These are phyloP conservation scores for Vigna hirtella DNA, from an alignment of 306 rosid genomes.

Conservation along the genomic window DNA sequence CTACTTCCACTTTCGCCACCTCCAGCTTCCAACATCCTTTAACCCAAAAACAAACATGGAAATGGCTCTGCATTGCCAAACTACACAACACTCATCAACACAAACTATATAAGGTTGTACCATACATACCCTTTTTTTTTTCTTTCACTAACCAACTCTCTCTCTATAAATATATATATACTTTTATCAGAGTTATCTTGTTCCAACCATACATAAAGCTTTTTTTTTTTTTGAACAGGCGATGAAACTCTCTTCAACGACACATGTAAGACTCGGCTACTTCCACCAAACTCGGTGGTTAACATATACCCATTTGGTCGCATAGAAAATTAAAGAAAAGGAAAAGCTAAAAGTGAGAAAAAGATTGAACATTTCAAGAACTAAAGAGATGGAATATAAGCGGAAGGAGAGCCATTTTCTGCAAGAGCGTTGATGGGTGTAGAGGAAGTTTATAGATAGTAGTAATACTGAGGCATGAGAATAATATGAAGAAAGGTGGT, in stretches of 20 bases:
- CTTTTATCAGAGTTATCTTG: background rate
- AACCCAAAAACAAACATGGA: conserved; percentile 78
- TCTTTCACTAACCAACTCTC: background rate
- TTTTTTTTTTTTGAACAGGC: no score
- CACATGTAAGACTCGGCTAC: background rate
- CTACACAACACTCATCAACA: background rate
- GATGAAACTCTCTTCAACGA: background rate
- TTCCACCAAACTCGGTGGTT: background rate
- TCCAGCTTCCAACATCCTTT: conserved; percentile 11
- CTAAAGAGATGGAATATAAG: conserved; percentile 17
- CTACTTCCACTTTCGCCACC: background rate
- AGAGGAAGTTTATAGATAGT: background rate
- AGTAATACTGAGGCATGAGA: conserved; percentile 13
- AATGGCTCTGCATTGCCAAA: conserved; percentile 48
- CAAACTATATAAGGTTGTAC: conserved; percentile 25
- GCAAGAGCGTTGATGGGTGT: conserved; percentile 36
- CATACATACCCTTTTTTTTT: background rate
- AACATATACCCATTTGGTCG: background rate
- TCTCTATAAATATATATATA: background rate
- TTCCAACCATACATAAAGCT: no score
- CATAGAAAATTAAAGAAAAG: conserved; percentile 11
- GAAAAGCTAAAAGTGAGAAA: background rate
- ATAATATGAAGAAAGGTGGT: conserved; percentile 39
- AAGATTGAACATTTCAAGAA: conserved; percentile 16
- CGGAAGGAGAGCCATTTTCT: background rate